These are phyloP conservation scores for Botryotinia narcissicola DNA, from an alignment of 2,329 filamentous ascomycete genomes.

Conservation along the genomic window DNA sequence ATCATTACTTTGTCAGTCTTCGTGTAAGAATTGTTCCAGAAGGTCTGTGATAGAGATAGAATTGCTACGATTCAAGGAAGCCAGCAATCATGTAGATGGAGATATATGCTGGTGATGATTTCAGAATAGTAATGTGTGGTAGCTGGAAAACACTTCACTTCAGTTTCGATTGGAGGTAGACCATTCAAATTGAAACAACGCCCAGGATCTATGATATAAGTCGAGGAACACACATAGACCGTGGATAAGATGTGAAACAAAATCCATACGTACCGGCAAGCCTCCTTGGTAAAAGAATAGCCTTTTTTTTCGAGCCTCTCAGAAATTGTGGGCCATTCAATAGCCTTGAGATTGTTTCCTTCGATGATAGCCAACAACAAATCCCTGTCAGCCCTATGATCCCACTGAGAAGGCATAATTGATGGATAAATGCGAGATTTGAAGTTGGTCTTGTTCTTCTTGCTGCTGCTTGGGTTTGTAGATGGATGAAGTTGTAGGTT, in stretches of 20 bases:
- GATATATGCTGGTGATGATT: neutral
- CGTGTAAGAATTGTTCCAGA: neutral
- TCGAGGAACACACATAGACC: neutral
- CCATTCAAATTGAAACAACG: neutral
- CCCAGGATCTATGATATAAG: neutral
- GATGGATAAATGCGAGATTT: neutral
- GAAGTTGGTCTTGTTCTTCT: neutral
- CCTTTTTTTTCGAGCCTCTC: constrained; percentile 27
- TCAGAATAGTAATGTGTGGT: neutral
- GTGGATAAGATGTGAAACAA: neutral
- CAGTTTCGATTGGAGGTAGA: neutral
- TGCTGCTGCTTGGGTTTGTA: neutral
- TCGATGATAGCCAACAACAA: constrained; percentile 37
- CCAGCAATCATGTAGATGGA: neutral
- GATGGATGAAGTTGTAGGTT: neutral
- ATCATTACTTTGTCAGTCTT: constrained; percentile 11
- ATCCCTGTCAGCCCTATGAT: constrained; percentile 32
- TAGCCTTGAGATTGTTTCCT: constrained; percentile 28
- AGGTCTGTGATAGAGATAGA: neutral
- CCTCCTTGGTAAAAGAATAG: constrained; percentile 35
- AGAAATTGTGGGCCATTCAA: constrained; percentile 32
- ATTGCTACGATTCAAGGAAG: neutral
- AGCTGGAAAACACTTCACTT: neutral
- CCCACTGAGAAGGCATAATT: constrained; percentile 27
- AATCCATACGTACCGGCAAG: constrained; percentile 34